These are phyloP conservation scores for Coccinonectria pachysandricola DNA, from an alignment of 2,329 filamentous ascomycete species.

Conservation along the genomic window DNA sequence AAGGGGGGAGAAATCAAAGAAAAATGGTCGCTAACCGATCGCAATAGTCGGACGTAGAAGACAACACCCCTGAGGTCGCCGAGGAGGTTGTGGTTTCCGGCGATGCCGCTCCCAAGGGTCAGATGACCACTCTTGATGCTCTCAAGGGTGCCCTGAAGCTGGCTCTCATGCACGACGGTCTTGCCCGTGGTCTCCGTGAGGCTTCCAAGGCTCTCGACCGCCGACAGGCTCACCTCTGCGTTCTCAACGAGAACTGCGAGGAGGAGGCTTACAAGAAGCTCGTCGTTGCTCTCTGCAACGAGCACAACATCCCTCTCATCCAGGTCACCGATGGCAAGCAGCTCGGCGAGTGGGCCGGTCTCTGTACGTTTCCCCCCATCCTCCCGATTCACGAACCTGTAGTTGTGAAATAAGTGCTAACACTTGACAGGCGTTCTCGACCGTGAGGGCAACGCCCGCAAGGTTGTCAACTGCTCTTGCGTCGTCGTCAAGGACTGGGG, in stretches of 20 bases:
- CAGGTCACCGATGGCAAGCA: slow-evolving; percentile 99
- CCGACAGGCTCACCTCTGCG: slow-evolving; percentile 99
- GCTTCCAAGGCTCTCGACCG: slow-evolving; percentile 98
- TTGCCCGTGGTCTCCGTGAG: slow-evolving; percentile 95
- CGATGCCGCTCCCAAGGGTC: slow-evolving; percentile 81
- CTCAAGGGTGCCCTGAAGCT: slow-evolving; percentile 99
- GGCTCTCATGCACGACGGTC: slow-evolving; percentile 98
- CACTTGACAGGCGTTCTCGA: slow-evolving; percentile 72
- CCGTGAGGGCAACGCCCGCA: slow-evolving; percentile 98
- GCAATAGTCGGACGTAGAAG: slow-evolving; percentile 98
- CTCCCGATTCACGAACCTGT: slow-evolving; percentile 1
- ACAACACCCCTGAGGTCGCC: slow-evolving; percentile 76
- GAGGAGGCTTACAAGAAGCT: slow-evolving; percentile 99
- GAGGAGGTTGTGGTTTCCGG: slow-evolving; percentile 94
- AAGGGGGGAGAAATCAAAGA: slow-evolving; percentile 3
- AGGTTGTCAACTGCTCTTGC: slow-evolving; percentile 99
- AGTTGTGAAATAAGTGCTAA: slow-evolving; percentile 19
- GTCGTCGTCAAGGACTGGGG: slow-evolving; percentile 99
- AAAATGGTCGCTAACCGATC: slow-evolving; percentile 12
- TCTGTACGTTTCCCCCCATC: slow-evolving; percentile 61
- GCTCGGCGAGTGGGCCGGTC: slow-evolving; percentile 98
- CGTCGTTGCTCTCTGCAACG: slow-evolving; percentile 93
- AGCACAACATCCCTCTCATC: slow-evolving; percentile 99
- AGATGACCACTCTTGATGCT: slow-evolving; percentile 97
- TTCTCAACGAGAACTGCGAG: slow-evolving; percentile 99